Percentiles rank a stretch among this genome's conserved stretches.
These are phyloP conservation scores for Purpureocillium takamizusanense DNA, from an alignment of 2,329 filamentous ascomycete species.

Conservation along the genomic window DNA sequence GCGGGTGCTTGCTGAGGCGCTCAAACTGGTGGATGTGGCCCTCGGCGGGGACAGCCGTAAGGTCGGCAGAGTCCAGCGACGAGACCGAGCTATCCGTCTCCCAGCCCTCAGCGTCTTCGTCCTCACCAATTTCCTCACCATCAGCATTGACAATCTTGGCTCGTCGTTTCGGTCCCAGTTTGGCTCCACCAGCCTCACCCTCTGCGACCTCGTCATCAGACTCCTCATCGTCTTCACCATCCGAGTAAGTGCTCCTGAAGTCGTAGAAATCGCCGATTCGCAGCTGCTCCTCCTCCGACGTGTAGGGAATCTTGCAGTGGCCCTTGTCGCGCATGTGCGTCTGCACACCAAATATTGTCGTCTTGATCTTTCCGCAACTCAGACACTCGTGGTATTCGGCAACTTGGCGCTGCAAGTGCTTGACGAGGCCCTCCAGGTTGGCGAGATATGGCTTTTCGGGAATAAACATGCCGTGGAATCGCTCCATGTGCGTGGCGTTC, in stretches of 20 bases:
- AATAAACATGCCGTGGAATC: conserved; percentile 90
- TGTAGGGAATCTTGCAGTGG: conserved; percentile 94
- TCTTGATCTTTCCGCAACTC: conserved; percentile 76
- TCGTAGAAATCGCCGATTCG: conserved; percentile 97
- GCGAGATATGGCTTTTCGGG: conserved; percentile 80
- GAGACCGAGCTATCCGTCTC: conserved; percentile 92
- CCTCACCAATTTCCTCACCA: conserved; percentile 40
- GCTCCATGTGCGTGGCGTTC: conserved; percentile 83
- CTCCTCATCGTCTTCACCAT: conserved; percentile 54
- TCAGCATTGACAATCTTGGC: conserved; percentile 42
- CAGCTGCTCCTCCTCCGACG: conserved; percentile 79
- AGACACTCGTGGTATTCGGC: conserved; percentile 75
- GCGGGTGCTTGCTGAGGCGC: conserved; percentile 61
- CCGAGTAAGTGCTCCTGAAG: conserved; percentile 91
- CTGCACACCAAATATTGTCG: conserved; percentile 71
- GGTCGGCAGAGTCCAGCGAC: conserved; percentile 76
- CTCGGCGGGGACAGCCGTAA: conserved; percentile 71
- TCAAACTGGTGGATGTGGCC: conserved; percentile 62
- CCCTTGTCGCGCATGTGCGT: conserved; percentile 97
- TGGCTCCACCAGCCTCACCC: conserved; percentile 53
- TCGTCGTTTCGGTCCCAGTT: conserved; percentile 54
- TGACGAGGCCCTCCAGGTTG: conserved; percentile 72
- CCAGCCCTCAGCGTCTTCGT: conserved; percentile 68
- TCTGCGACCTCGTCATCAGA: conserved; percentile 30
- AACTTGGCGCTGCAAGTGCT: conserved; percentile 71